These are phyloP conservation scores for Geranium brycei DNA, from an alignment of 345 rosid species.

Conservation along the genomic window DNA sequence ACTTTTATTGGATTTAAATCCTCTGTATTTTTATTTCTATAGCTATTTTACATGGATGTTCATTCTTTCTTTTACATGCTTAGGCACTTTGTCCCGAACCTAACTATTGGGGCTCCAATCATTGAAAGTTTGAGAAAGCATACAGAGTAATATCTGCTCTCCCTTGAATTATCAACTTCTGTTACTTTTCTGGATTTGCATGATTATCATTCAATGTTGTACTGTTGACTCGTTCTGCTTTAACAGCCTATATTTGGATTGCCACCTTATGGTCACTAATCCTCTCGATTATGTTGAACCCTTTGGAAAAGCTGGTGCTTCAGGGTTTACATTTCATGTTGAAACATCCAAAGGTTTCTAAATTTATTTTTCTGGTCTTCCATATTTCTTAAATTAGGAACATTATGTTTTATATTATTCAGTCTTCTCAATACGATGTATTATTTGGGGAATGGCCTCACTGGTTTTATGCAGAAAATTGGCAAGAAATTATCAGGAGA, in stretches of 20 bases:
- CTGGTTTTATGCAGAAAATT: constrained; percentile 40
- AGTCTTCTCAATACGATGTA: not conserved
- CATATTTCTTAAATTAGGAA: not conserved
- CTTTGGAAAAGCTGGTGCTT: constrained; percentile 76
- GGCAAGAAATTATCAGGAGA: constrained; percentile 58
- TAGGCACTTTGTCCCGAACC: constrained; percentile 84
- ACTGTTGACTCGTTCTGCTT: constrained; percentile 3
- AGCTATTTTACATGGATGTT: not conserved
- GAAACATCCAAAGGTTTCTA: constrained; percentile 64
- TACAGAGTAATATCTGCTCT: constrained; percentile 36
- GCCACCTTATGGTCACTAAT: constrained; percentile 88
- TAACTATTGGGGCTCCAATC: constrained; percentile 81
- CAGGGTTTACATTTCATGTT: constrained; percentile 89
- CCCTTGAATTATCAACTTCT: not conserved
- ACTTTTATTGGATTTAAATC: too few relatives aligned
- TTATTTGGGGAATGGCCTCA: constrained; percentile 2
- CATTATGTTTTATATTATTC: not conserved
- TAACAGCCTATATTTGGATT: constrained; percentile 78
- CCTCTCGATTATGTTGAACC: constrained; percentile 79
- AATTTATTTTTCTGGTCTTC: not conserved
- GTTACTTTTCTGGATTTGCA: not conserved
- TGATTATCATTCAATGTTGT: constrained; percentile 1
- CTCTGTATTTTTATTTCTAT: not conserved
- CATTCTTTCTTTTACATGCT: constrained; percentile 7
- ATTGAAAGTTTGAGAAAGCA: constrained; percentile 85